Conservation (phyloP, 1,284 basidiomycete genomes). For the Rhodofomes roseus region DNA sequence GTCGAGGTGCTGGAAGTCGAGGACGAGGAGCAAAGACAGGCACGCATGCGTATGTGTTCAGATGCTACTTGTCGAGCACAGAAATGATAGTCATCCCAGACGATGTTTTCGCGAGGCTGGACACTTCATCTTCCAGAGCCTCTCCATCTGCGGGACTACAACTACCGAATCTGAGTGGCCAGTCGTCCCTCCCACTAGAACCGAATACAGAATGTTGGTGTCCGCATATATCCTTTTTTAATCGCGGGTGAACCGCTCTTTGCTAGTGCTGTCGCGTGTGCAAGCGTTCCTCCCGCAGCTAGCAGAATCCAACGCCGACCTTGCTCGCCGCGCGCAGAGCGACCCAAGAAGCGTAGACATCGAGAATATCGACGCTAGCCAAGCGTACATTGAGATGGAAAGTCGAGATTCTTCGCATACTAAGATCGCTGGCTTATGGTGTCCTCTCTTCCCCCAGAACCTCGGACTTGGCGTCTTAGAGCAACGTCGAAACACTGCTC, state of each 20-base stretch:
- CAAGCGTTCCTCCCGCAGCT: conserved; percentile 62
- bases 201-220: conserved; percentile 33
- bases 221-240: background rate
- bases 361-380: conserved; percentile 47
- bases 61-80: background rate
- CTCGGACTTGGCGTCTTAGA: conserved; percentile 65
- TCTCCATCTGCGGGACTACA: background rate
- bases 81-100: conserved; percentile 15
- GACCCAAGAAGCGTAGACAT: conserved; percentile 60
- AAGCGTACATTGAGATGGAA: conserved; percentile 66
- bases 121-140: conserved; percentile 12
- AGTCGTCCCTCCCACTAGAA: conserved; percentile 9
- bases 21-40: conserved; percentile 29
- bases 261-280: conserved; percentile 54
- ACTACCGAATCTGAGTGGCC: background rate
- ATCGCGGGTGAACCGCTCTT: background rate
- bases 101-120: conserved; percentile 24
- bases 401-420: conserved; percentile 14
- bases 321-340: conserved; percentile 38
- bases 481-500: conserved; percentile 27
- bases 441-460: conserved; percentile 43
- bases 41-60: conserved; percentile 29
- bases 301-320: conserved; percentile 54
- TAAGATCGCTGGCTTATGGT: background rate
- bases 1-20: conserved; percentile 30